Base-by-base conservation (phyloP, 148 eudicot genomes). In the Amaranthus hypochondriacus region DNA sequence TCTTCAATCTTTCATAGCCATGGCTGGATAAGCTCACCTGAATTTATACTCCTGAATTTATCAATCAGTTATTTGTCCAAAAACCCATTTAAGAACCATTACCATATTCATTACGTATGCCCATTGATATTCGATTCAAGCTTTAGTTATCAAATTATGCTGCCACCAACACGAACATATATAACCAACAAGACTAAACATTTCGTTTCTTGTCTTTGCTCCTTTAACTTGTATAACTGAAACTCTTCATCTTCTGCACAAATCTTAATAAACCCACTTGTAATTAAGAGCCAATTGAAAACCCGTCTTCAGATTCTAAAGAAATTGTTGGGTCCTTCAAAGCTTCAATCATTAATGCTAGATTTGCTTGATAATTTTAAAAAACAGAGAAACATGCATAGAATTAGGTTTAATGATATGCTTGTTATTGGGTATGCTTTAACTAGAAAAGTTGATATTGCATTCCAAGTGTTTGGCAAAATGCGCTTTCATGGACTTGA, bases 351-450 rank as follows among this genome's bases (percentile, higher is more conserved):
- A 44, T 11, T 89, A 51, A 84, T 89, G 91, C 21, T 80, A 0
- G 88, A 89, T 44, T 84, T 86, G 69, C 65, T 89, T 42, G 86
- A 89, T 39, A 70, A 64, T 6, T 86, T 65, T 70, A 61, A 9
- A 64, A 79, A 70, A 79, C 70, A 69, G 49, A 71, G 49, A 7
- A 56, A 60, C 48, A 39, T 61, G 44, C 77, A 81, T 48, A 83
- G 50, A 56, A 76, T 55, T 47, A 65, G 88, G 69, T 89, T 76
- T 65, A 70, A 81, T 69, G 82, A 74, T 48, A 84, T 80, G n/a
- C 84, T 94, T 59, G 93, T 94, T 1, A 86, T 94, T 79, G 98
- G 98, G 0, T 94, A 94, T 73, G 86, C 98, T 3, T 78, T 94
- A 7, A 90, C 97, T 0, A 96, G 98, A 0, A 88, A 92, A 57